These are phyloP conservation scores for Myriangium duriaei DNA, from an alignment of 2,329 filamentous ascomycete species.

Conservation along the genomic window DNA sequence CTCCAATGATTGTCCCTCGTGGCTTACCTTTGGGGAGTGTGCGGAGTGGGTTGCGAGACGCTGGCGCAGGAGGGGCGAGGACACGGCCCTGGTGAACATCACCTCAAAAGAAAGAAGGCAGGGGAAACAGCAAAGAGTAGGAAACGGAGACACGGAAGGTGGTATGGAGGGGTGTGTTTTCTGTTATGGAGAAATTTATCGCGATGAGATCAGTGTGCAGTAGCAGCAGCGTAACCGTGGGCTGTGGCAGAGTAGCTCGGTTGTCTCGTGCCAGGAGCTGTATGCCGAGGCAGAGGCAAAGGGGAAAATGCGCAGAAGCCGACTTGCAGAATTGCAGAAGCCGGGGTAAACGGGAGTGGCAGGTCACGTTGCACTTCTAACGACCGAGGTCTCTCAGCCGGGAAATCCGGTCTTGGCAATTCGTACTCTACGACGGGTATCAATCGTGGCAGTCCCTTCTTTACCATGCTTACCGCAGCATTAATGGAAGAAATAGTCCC, in stretches of 20 bases:
- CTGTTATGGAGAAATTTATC: conserved; percentile 1
- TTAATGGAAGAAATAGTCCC: too few relatives aligned
- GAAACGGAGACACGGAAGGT: neutral
- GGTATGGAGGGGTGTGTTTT: conserved; percentile 1
- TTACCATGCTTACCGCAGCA: too few relatives aligned
- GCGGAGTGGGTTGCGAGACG: conserved; percentile 11
- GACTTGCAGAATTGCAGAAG: too few relatives aligned
- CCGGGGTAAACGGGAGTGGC: too few relatives aligned
- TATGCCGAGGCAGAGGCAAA: conserved; percentile 6
- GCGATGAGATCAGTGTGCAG: conserved; percentile 1
- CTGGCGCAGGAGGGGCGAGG: conserved; percentile 8
- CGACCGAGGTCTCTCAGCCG: too few relatives aligned
- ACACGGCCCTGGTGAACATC: conserved; percentile 8
- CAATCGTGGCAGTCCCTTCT: too few relatives aligned
- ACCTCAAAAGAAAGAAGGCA: conserved; percentile 5
- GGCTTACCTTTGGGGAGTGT: conserved; percentile 10
- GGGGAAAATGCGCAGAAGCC: too few relatives aligned
- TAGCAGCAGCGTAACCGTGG: neutral
- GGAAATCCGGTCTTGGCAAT: too few relatives aligned
- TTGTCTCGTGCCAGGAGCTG: conserved; percentile 4
- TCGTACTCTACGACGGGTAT: too few relatives aligned
- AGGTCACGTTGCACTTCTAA: too few relatives aligned
- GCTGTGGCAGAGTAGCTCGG: conserved; percentile 7
- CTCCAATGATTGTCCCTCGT: neutral
- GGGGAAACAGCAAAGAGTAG: neutral